Evolutionary conservation across 2,329 filamentous ascomycete species (phyloP).

Genomic region (Pseudogymnoascus verrucosus): DNA sequence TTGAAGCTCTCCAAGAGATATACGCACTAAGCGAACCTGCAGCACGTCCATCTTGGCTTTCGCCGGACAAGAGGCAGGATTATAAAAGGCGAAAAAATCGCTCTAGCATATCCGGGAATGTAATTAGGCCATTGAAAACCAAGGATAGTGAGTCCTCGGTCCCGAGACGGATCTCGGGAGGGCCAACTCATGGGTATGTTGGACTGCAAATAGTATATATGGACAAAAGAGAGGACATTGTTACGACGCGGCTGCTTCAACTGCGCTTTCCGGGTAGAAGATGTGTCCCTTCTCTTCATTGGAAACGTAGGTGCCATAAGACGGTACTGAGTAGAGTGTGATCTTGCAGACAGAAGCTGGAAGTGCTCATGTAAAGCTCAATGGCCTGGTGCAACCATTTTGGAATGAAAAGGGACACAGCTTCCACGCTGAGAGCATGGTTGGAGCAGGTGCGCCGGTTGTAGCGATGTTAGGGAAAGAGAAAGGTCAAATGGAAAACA

Average conservation of each 20-base stretch:
- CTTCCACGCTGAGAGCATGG: neutral
- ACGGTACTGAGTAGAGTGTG: neutral
- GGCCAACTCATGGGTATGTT: constrained; percentile 10
- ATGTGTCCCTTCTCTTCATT: neutral
- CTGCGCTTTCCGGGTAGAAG: neutral
- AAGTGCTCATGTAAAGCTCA: neutral
- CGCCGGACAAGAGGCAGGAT: constrained; percentile 8
- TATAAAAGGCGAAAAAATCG: constrained; percentile 9
- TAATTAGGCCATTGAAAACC: constrained; percentile 10
- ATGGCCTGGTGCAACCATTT: neutral
- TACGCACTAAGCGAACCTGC: constrained; percentile 10
- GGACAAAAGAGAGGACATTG: neutral
- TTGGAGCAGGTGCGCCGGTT: neutral
- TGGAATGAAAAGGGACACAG: neutral
- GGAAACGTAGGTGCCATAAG: neutral
- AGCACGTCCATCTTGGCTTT: constrained; percentile 5
- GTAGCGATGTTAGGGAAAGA: neutral
- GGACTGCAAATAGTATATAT: neutral
- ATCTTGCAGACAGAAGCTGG: neutral
- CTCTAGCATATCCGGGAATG: constrained; percentile 10
- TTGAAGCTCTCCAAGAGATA: neutral
- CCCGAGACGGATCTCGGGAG: constrained; percentile 4
- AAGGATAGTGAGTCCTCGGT: constrained; percentile 8
- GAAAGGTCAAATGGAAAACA: constrained; percentile 6
- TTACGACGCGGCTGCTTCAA: neutral